Base-by-base conservation (phyloP, 2,329 filamentous ascomycete genomes). In the Neonectria magnoliae region DNA sequence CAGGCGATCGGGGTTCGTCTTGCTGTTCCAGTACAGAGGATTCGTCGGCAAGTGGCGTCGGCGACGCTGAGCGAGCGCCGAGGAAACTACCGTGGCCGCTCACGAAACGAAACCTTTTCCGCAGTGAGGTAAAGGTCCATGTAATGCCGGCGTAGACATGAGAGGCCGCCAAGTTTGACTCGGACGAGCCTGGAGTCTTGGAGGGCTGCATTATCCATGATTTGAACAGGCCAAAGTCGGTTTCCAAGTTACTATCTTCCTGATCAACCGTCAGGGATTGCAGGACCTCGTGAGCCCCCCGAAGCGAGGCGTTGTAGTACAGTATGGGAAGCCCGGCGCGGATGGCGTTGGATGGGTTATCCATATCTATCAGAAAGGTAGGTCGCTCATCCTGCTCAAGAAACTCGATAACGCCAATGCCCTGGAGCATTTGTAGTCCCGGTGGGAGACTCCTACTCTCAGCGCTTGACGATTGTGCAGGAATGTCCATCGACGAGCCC, bases 321-420 rank as follows among this genome's bases (percentile, higher is more conserved):
- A 93, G 70, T 8, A 93, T 83, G 31, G 86, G 83, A 41, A 94
- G 77, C 2, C 82, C 82, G 0, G 84, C 84, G 1, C 84, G 80
- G 22, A 79, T 80, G 51, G 82, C 83, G 69, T 89, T 90, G n/a
- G 80, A 76, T 1, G 82, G 77, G 71, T 90, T 87, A 8, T 82
- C 81, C 55, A 92, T 79, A 72, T 95, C 92, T 36, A 95, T 82
- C 45, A 95, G 85, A 71, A 95, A 93, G 0, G 91, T 92, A 3
- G 92, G 93, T 51, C 93, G 83, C 54, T 91, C 87, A 75, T 96
- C 93, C 69, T 91, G 87, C 73, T 95, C 92, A 44, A 96, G 78
- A 42, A 95, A 80, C 76, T 95, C 93, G 20, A 90, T 79, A 10
- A 93, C 84, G 25, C 91, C 90, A 56, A 94, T 83, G 27, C 86